phyloP scores from a whole-genome alignment of 1,139 yeast species.

The Saccharomyces hybrid region DNA sequence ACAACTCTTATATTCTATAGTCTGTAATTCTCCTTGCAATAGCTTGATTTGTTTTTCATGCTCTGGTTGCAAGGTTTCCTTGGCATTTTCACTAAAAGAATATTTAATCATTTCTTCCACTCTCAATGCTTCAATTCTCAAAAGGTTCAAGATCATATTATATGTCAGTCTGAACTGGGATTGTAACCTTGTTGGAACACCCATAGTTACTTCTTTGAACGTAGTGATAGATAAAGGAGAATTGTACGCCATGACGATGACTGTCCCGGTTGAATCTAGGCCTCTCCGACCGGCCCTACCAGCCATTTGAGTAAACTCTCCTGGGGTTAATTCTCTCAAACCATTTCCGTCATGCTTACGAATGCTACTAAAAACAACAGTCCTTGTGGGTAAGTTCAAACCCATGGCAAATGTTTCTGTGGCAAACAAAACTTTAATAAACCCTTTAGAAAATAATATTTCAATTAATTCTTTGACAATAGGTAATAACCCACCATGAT shows the following conservation, averaged over 20 bases:
- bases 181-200: slow-evolving; percentile 78
- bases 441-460: slow-evolving; percentile 74
- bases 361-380: slow-evolving; percentile 81
- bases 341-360: slow-evolving; percentile 86
- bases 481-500: slow-evolving; percentile 93
- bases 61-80: slow-evolving; percentile 81
- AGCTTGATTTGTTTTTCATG: slow-evolving; percentile 59
- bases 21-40: slow-evolving; percentile 42
- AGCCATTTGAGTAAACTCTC: slow-evolving; percentile 98
- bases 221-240: slow-evolving; percentile 53
- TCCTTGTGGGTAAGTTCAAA: slow-evolving; percentile 89
- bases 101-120: slow-evolving; percentile 98
- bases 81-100: slow-evolving; percentile 84
- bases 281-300: slow-evolving; percentile 99
- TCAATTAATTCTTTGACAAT: slow-evolving; percentile 94
- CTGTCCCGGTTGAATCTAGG: slow-evolving; percentile 86
- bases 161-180: slow-evolving; percentile 92
- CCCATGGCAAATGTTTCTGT: slow-evolving; percentile 99
- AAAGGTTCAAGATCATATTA: slow-evolving; percentile 84
- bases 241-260: slow-evolving; percentile 82
- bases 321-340: slow-evolving; percentile 77
- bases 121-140: slow-evolving; percentile 85
- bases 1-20: slow-evolving; percentile 35
- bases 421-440: slow-evolving; percentile 87
- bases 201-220: slow-evolving; percentile 74